Evolutionary conservation across 2,329 filamentous ascomycete genomes (phyloP).

Genomic region (Scytalidium lignicola): DNA sequence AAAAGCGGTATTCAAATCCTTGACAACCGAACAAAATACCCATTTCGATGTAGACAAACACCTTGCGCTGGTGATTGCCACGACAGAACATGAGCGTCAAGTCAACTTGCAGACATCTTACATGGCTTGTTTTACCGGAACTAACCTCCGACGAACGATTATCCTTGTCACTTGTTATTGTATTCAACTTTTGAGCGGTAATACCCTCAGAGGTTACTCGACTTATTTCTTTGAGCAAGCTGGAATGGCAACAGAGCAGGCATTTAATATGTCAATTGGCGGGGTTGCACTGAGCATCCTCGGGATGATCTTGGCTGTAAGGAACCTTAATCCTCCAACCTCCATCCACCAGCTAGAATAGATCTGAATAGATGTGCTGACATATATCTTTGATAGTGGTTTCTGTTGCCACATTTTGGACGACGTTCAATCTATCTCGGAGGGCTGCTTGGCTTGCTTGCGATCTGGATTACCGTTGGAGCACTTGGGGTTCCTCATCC

Average conservation of each 20-base stretch:
- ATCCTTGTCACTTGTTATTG: slow-evolving; percentile 51
- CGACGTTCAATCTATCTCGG: slow-evolving; percentile 44
- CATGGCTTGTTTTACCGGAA: slow-evolving; percentile 41
- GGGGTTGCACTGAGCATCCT: slow-evolving; percentile 38
- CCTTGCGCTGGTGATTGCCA: slow-evolving; percentile 50
- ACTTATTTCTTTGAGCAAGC: slow-evolving; percentile 54
- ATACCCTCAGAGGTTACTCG: slow-evolving; percentile 56
- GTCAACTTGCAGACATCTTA: slow-evolving; percentile 36
- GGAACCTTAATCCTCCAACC: slow-evolving; percentile 41
- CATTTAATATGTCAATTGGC: slow-evolving; percentile 49
- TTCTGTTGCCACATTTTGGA: slow-evolving; percentile 38
- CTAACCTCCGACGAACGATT: slow-evolving; percentile 41
- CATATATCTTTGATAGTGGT: slow-evolving; percentile 34
- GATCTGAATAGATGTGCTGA: neutral
- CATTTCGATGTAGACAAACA: slow-evolving; percentile 36
- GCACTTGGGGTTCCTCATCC: slow-evolving; percentile 27
- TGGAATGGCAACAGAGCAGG: slow-evolving; percentile 39
- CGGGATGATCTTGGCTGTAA: slow-evolving; percentile 44
- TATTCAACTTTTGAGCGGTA: slow-evolving; percentile 55
- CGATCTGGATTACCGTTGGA: slow-evolving; percentile 42
- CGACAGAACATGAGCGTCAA: slow-evolving; percentile 45
- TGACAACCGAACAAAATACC: slow-evolving; percentile 27
- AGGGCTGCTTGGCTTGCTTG: slow-evolving; percentile 47
- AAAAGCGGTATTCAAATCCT: slow-evolving; percentile 24
- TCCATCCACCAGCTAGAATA: slow-evolving; percentile 42